Percentiles rank a stretch among this genome's conserved stretches.
Conservation (phyloP, 2,329 filamentous ascomycete species). For the Cladosporium sp. region DNA sequence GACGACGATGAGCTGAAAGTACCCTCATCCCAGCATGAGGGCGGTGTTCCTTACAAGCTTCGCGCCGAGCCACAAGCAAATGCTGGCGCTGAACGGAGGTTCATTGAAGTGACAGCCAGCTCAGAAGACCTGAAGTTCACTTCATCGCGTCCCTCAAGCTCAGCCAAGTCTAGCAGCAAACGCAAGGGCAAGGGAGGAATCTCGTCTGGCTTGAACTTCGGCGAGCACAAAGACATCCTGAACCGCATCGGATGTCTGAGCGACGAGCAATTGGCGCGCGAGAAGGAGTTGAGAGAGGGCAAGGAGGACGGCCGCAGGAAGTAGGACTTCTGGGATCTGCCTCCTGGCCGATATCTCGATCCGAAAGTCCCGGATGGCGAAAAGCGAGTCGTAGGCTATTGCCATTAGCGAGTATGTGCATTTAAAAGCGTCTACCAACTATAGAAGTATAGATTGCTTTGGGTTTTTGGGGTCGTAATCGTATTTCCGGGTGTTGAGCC, state of each 20-base stretch:
- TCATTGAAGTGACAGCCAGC: slow-evolving; percentile 67
- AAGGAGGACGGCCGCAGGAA: slow-evolving; percentile 12
- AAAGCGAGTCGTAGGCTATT: not conserved
- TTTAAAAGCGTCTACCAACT: not conserved
- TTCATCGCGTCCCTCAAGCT: slow-evolving; percentile 3
- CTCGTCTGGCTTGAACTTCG: slow-evolving; percentile 45
- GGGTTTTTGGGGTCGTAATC: not conserved
- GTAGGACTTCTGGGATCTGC: not conserved
- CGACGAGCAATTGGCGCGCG: slow-evolving; percentile 32
- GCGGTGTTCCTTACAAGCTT: slow-evolving; percentile 16
- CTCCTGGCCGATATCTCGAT: not conserved
- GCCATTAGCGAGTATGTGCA: slow-evolving; percentile 3
- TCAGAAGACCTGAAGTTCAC: slow-evolving; percentile 58
- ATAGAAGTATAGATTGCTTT: slow-evolving; percentile 8
- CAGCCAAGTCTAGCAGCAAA: slow-evolving; percentile 24
- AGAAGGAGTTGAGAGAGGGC: slow-evolving; percentile 28
- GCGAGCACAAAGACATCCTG: slow-evolving; percentile 74
- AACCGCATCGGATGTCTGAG: slow-evolving; percentile 69
- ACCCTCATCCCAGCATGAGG: slow-evolving; percentile 22
- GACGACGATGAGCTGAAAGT: slow-evolving; percentile 18
- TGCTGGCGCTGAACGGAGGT: slow-evolving; percentile 15
- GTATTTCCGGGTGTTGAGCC: not conserved
- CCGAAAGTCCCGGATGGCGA: not conserved
- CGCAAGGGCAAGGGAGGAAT: slow-evolving; percentile 49
- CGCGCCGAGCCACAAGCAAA: slow-evolving; percentile 8